Percentiles rank a stretch among this genome's conserved stretches.
phyloP scores from a whole-genome alignment of 805 yeast genomes.

The Candida ipomoeae region DNA sequence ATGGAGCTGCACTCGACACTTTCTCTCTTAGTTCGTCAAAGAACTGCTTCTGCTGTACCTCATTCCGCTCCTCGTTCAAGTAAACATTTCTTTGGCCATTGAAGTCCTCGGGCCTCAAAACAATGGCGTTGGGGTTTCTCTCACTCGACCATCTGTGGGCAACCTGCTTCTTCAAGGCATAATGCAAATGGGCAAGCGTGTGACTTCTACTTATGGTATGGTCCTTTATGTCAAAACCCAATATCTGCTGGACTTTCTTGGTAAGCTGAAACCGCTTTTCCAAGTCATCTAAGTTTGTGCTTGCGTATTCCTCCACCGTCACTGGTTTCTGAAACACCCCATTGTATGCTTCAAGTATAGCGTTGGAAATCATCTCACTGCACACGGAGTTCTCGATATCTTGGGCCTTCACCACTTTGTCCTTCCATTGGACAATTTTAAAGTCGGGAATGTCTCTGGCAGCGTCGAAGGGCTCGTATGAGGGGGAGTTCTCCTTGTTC shows the following conservation, averaged over 20 bases:
- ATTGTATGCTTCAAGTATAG: slow-evolving; percentile 25
- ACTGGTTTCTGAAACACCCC: slow-evolving; percentile 18
- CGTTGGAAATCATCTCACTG: slow-evolving; percentile 21
- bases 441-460: slow-evolving; percentile 34
- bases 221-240: slow-evolving; percentile 55
- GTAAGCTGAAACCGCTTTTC: slow-evolving; percentile 44
- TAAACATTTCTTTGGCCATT: slow-evolving; percentile 51
- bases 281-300: slow-evolving; percentile 31
- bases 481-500: slow-evolving; percentile 33
- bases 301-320: slow-evolving; percentile 2
- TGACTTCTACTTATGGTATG: slow-evolving; percentile 40
- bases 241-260: slow-evolving; percentile 45
- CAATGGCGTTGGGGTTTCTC: slow-evolving; percentile 72
- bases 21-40: slow-evolving; percentile 44
- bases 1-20: slow-evolving; percentile 35
- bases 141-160: slow-evolving; percentile 49
- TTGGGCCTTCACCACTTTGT: slow-evolving; percentile 17
- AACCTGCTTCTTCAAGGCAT: slow-evolving; percentile 36
- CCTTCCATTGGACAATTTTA: slow-evolving; percentile 35
- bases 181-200: slow-evolving; percentile 35
- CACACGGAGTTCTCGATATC: slow-evolving; percentile 29
- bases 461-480: slow-evolving; percentile 22
- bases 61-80: slow-evolving; percentile 48
- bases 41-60: slow-evolving; percentile 41
- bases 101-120: slow-evolving; percentile 52